Evolutionary conservation across 2,329 filamentous ascomycete genomes (phyloP), one percentile per base, ranked within the genome.

Genomic region (Lecanicillium sp.): DNA sequence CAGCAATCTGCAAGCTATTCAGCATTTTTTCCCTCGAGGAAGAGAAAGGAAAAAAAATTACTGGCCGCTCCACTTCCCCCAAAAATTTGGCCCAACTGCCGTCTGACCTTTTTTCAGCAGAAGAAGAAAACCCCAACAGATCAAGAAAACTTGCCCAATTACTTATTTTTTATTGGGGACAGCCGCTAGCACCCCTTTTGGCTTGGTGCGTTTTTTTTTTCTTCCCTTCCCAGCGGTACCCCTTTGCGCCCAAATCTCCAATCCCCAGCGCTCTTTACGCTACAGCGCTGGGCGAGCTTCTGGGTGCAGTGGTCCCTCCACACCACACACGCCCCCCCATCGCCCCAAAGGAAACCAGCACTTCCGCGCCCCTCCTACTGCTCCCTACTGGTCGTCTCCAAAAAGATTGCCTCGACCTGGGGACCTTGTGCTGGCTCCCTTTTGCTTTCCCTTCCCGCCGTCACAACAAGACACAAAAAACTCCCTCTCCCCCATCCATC

Each of bases 61-160:
- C 14, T 19, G 36, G 33, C 10, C 21, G n/a, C 24, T 39, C 26
- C 26, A 32, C 44, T 32, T 43, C 27, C 40, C 44, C 44, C 32
- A 46, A 44, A 44, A 27, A 20, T 14, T 20, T 21, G 27, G 19
- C 38, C 38, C 38, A 48, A 43, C 39, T 42, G 37, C 37, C 29
- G 29, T 19, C 37, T 42, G 23, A 48, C 45, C 37, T 30, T 42
- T 15, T 23, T 23, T n/a, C n/a, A n/a, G n/a, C n/a, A n/a, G n/a
- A n/a, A n/a, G n/a, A n/a, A n/a, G n/a, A n/a, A n/a, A 26, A 48
- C 38, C 46, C 46, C 45, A 48, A 48, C 45, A 48, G 45, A 48
- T 47, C 44, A 32, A 38, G 19, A 10, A 38, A 38, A 23, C 12
- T 24, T 21, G 19, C 19, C 43, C 23, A 12, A 14, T 19, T 19